These are phyloP conservation scores for Microdochium nivale DNA, from an alignment of 2,329 filamentous ascomycete genomes.

Conservation along the genomic window DNA sequence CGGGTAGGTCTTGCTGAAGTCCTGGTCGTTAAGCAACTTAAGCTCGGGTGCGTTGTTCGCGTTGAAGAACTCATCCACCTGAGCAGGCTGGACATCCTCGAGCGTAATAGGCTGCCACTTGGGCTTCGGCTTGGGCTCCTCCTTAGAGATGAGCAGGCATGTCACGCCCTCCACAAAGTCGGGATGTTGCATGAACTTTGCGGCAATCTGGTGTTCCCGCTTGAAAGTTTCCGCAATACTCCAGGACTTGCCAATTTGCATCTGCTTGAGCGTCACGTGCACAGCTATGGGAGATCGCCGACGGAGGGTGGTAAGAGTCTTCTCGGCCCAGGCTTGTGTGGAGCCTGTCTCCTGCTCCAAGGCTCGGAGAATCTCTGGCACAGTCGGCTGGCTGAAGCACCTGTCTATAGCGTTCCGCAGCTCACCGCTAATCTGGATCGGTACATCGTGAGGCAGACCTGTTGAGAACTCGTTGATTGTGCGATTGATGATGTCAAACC, in stretches of 20 bases:
- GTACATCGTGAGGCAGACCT: conserved; percentile 69
- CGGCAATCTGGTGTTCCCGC: conserved; percentile 76
- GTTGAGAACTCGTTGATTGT: conserved; percentile 91
- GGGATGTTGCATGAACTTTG: conserved; percentile 79
- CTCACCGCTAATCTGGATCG: conserved; percentile 57
- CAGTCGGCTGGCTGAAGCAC: conserved; percentile 60
- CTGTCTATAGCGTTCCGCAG: conserved; percentile 77
- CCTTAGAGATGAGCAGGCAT: conserved; percentile 66
- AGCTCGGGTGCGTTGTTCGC: conserved; percentile 38
- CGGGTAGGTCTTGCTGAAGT: conserved; percentile 65
- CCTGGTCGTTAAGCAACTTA: conserved; percentile 48
- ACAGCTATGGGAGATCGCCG: conserved; percentile 79
- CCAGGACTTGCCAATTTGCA: conserved; percentile 70
- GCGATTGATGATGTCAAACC: conserved; percentile 66
- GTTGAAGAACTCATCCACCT: conserved; percentile 59
- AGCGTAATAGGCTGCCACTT: conserved; percentile 70
- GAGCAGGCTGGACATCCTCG: conserved; percentile 49
- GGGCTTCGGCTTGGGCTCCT: conserved; percentile 39
- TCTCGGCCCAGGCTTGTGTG: conserved; percentile 65
- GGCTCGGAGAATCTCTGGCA: conserved; percentile 63
- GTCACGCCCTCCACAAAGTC: conserved; percentile 93
- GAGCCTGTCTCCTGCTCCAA: conserved; percentile 47
- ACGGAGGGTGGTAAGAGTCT: conserved; percentile 67
- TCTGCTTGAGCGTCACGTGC: conserved; percentile 74
- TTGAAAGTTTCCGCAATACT: conserved; percentile 77